These are phyloP conservation scores for Hymenoscyphus fraxineus DNA, from an alignment of 2,329 filamentous ascomycete genomes.

Conservation along the genomic window DNA sequence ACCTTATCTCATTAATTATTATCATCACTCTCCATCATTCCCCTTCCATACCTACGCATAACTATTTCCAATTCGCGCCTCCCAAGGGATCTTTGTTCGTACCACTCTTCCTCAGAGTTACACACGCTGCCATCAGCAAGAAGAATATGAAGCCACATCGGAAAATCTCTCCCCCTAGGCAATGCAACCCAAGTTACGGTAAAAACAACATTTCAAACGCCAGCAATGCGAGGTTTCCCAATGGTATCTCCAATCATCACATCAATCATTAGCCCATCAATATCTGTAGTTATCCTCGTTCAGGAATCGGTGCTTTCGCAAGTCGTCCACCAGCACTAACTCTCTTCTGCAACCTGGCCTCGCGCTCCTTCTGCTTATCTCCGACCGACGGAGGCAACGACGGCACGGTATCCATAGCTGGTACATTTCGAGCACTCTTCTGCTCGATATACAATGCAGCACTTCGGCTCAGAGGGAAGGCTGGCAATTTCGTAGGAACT, in stretches of 20 bases:
- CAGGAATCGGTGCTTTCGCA: constrained; percentile 40
- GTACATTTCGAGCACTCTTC: constrained; percentile 52
- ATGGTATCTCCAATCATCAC: constrained; percentile 33
- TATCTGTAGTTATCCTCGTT: constrained; percentile 22
- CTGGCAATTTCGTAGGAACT: constrained; percentile 69
- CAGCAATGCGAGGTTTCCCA: constrained; percentile 29
- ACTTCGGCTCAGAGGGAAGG: constrained; percentile 76
- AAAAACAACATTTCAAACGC: constrained; percentile 29
- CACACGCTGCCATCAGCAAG: neutral
- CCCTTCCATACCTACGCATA: neutral
- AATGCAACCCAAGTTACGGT: constrained; percentile 17
- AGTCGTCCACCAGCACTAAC: constrained; percentile 74
- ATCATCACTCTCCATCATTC: constrained; percentile 1
- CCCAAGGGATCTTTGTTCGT: neutral
- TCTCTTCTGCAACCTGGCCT: constrained; percentile 70
- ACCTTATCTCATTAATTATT: constrained; percentile 5
- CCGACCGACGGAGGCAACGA: constrained; percentile 54
- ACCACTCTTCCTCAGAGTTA: neutral
- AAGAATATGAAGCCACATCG: neutral
- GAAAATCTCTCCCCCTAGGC: constrained; percentile 12
- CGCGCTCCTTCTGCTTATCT: constrained; percentile 60
- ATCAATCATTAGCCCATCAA: constrained; percentile 26
- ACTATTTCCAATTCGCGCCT: constrained; percentile 12
- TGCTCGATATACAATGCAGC: constrained; percentile 84
- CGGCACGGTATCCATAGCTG: constrained; percentile 52